Percentiles rank a stretch among this genome's conserved stretches.
Evolutionary conservation across 371 early-diverging fungal species (phyloP).

Genomic region (Lichtheimia corymbifera): DNA sequence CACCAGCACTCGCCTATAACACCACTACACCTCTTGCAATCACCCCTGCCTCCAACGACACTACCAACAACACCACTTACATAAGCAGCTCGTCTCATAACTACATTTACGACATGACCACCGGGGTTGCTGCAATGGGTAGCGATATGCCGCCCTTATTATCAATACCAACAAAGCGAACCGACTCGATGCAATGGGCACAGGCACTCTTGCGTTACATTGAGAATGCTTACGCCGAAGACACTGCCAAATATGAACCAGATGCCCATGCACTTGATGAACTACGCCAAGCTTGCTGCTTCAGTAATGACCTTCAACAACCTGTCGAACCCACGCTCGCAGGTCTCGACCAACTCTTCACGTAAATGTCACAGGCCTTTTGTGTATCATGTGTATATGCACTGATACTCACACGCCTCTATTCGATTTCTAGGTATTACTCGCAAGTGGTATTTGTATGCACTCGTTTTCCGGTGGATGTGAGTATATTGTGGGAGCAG

Average conservation of each 20-base stretch:
- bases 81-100: background rate
- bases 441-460: constrained; percentile 43
- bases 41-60: background rate
- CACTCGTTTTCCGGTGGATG: constrained; percentile 48
- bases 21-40: too few relatives aligned
- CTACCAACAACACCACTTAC: background rate
- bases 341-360: constrained; percentile 29
- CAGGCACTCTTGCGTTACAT: constrained; percentile 38
- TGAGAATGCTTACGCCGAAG: constrained; percentile 39
- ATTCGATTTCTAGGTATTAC: constrained; percentile 31
- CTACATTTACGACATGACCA: background rate
- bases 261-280: constrained; percentile 32
- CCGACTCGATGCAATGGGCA: constrained; percentile 25
- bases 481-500: constrained; percentile 12
- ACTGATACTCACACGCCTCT: background rate
- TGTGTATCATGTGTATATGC: background rate
- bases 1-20: too few relatives aligned
- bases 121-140: background rate
- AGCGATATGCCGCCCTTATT: constrained; percentile 20
- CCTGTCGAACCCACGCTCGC: constrained; percentile 8
- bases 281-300: constrained; percentile 23
- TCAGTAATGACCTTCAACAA: constrained; percentile 5
- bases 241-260: constrained; percentile 28
- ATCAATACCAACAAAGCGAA: constrained; percentile 18
- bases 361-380: constrained; percentile 13